Conservation (phyloP, 2,329 filamentous ascomycete genomes). For the Chrysosporium keratinophilum region DNA sequence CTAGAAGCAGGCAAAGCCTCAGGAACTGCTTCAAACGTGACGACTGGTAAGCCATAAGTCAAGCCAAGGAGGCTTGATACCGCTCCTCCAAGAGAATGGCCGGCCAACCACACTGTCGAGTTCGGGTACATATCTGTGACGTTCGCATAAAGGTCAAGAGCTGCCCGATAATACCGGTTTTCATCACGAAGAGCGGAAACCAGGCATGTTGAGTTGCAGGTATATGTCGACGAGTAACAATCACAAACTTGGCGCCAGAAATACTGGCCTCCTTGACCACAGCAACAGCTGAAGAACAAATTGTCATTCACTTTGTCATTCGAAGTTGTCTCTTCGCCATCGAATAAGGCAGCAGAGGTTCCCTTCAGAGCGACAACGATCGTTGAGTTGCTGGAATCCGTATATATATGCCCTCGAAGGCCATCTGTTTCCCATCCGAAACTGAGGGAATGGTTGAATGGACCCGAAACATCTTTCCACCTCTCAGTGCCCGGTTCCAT, state of each 20-base stretch:
- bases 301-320: conserved; percentile 99
- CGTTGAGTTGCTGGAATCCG: conserved; percentile 73
- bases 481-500: conserved; percentile 58
- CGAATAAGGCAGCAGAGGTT: conserved; percentile 80
- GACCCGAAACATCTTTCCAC: conserved; percentile 70
- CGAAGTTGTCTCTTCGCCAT: conserved; percentile 91
- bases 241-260: conserved; percentile 89
- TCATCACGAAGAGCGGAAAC: conserved; percentile 63
- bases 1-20: conserved; percentile 79
- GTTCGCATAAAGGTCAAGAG: conserved; percentile 81
- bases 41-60: conserved; percentile 80
- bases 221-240: conserved; percentile 76
- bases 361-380: conserved; percentile 89
- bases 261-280: conserved; percentile 81
- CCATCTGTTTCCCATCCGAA: conserved; percentile 92
- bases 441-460: conserved; percentile 75
- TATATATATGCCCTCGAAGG: conserved; percentile 82
- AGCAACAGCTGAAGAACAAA: conserved; percentile 95
- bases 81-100: conserved; percentile 85
- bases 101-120: conserved; percentile 77
- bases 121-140: conserved; percentile 80
- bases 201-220: conserved; percentile 88
- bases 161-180: conserved; percentile 83
- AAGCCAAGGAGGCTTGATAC: conserved; percentile 79
- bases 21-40: conserved; percentile 87